Base-by-base conservation (phyloP, 495 filamentous ascomycete genomes). In the Talaromyces stipitatus region DNA sequence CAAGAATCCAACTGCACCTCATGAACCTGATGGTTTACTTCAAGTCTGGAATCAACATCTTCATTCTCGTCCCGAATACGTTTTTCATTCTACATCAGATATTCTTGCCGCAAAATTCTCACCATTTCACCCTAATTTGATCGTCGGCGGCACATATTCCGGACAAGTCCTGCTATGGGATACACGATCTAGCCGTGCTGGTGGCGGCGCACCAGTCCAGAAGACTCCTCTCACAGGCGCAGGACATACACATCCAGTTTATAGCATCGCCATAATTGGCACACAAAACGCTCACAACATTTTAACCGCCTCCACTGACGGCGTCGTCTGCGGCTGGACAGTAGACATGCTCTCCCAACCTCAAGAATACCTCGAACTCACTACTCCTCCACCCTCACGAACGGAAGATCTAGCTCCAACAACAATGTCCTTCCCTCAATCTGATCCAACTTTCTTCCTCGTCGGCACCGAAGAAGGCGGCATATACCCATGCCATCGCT, bases 241-340 rank as follows among this genome's bases (percentile, higher is more conserved):
- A 38, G 92, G 94, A 33, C 94, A 99, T 68, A 95, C 94, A 7
- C 94, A 99, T 64, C 94, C 94, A 0, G 88, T 99, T 55, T 99
- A 99, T 75, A 87, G 85, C 24, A 85, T 99, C 57, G 90, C 94
- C 45, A 91, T 97, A 26, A 88, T 97, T 38, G 94, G 94, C 59
- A 99, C 94, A 5, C 95, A 97, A 70, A 97, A 99, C 70, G 95
- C 95, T 50, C 94, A 96, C 71, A 97, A 97, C 66, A 95, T 99
- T 67, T 85, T 99, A 55, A 95, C 90, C 18, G 88, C 87, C 66
- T 96, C 91, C 3, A 99, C 95, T 0, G 95, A 99, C 64, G 95
- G 95, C 56, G 90, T 92, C 30, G 89, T 97, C 59, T 97, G 95
- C 71, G 87, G 89, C 46, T 99, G 95, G 95, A 89, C 87, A 16